Percentiles rank a stretch among this genome's conserved stretches.
Evolutionary conservation across 768 basidiomycete species (phyloP).

Genomic region (Leccinellum albellum): DNA sequence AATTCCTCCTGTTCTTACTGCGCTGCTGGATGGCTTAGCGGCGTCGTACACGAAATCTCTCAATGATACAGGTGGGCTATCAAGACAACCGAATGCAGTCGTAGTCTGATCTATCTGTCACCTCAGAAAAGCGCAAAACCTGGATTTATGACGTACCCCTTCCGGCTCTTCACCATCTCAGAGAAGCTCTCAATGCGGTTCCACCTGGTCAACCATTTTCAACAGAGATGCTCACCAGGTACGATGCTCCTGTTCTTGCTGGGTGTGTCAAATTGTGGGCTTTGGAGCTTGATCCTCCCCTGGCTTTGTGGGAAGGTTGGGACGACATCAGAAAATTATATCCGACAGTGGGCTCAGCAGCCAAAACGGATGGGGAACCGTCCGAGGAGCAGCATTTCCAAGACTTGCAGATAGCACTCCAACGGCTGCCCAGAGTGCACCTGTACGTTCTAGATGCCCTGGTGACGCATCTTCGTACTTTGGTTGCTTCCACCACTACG

Average conservation of each 20-base stretch:
- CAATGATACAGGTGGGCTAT: slow-evolving; percentile 56
- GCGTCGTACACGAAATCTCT: slow-evolving; percentile 60
- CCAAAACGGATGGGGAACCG: slow-evolving; percentile 48
- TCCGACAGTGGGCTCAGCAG: slow-evolving; percentile 61
- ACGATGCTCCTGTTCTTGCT: slow-evolving; percentile 85
- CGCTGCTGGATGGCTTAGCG: slow-evolving; percentile 59
- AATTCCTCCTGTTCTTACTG: slow-evolving; percentile 71
- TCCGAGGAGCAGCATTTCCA: slow-evolving; percentile 59
- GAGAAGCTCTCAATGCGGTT: slow-evolving; percentile 78
- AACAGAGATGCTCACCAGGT: slow-evolving; percentile 58
- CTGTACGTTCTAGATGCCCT: slow-evolving; percentile 76
- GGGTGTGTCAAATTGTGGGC: slow-evolving; percentile 84
- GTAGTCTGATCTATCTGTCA: slow-evolving; percentile 1
- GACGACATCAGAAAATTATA: slow-evolving; percentile 88
- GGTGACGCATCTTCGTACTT: slow-evolving; percentile 67
- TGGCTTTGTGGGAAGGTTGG: slow-evolving; percentile 86
- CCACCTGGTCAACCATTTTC: slow-evolving; percentile 46
- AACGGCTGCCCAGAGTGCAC: slow-evolving; percentile 73
- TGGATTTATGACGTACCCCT: slow-evolving; percentile 97
- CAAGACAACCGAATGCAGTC: neutral
- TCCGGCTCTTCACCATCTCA: slow-evolving; percentile 75
- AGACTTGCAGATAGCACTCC: slow-evolving; percentile 59
- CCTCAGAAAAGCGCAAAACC: slow-evolving; percentile 73
- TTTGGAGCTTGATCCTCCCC: slow-evolving; percentile 86
- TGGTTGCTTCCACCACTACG: slow-evolving; percentile 63